Conservation (phyloP, 148 eudicot genomes). For the Chenopodium album region DNA sequence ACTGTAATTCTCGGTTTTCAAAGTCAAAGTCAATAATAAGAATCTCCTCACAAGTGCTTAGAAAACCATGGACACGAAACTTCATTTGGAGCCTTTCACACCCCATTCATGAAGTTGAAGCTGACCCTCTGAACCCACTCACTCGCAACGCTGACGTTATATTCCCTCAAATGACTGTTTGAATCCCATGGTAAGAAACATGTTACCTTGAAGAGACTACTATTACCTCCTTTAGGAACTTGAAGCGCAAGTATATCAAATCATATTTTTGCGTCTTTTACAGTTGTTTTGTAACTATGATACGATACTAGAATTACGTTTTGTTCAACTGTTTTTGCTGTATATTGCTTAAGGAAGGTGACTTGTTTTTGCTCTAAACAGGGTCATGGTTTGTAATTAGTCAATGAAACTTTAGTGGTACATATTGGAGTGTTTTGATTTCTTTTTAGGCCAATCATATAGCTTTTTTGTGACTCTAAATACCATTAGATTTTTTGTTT, state of each 20-base stretch:
- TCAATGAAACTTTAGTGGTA: slow-evolving; percentile 1
- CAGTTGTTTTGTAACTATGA: neutral
- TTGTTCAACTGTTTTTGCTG: neutral
- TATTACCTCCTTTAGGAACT: neutral
- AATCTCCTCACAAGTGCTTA: slow-evolving; percentile 24
- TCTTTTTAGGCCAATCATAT: slow-evolving; percentile 5
- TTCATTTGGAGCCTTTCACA: slow-evolving; percentile 58
- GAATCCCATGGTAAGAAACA: slow-evolving; percentile 12
- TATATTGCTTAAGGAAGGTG: neutral
- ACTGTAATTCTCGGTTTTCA: slow-evolving; percentile 26
- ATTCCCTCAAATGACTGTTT: slow-evolving; percentile 27
- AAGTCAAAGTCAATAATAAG: slow-evolving; percentile 37
- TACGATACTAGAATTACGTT: neutral
- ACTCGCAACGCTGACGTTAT: slow-evolving; percentile 58
- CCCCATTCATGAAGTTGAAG: slow-evolving; percentile 19
- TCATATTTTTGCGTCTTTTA: neutral
- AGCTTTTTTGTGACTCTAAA: slow-evolving; percentile 2
- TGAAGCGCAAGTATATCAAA: neutral
- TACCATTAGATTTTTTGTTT: slow-evolving; percentile 2
- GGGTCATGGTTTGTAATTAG: slow-evolving; percentile 4
- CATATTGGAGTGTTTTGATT: slow-evolving; percentile 10
- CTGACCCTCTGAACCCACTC: slow-evolving; percentile 31
- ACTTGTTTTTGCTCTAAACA: neutral
- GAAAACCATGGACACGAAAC: slow-evolving; percentile 28
- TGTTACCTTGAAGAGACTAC: neutral